Base-by-base conservation (phyloP, 768 basidiomycete genomes). In the Mycena leptocephala region DNA sequence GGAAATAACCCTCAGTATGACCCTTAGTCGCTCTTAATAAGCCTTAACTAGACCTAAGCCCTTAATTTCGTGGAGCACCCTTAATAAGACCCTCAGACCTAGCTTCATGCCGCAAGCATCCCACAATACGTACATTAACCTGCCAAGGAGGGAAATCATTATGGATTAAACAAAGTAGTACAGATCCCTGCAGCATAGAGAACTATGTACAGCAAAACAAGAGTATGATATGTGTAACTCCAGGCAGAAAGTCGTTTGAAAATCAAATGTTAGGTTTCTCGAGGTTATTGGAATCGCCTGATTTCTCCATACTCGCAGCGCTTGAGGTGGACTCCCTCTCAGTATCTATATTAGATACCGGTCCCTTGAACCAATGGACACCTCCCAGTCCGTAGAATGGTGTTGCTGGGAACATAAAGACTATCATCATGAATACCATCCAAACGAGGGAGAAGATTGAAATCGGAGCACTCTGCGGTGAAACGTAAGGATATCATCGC, bases 381-480 rank as follows among this genome's bases (percentile, higher is more conserved):
- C 61, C 61, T 62, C 59, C 59, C 37, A 62, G 59, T 62, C 39
- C 61, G 61, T 62, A 41, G 61, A 62, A 62, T 39, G 61, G 64
- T 48, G 64, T 33, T 32, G 64, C 30, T n/a, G 64, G 64, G 64
- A 65, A 65, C 64, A 65, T 51, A 48, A 65, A 65, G 43, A 65
- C 64, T 22, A 65, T 51, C 28, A 65, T 65, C 64, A 65, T 65
- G 35, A 48, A 65, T 22, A 51, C 32, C 64, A 65, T 65, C 64
- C 64, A 65, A 51, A 65, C 30, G 28, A 65, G 30, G 32, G 64
- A 48, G 32, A 65, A 48, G 62, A 63, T 46, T 43, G 61, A 39
- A 39, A 62, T 41, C n/a, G 61, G 61, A 62, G 39, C 24, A 62
- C 64, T 65, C 64, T 65, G 46, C 26, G 13, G 26, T 55, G 64